Percentiles rank a stretch among this genome's conserved stretches.
Evolutionary conservation across 495 filamentous ascomycete genomes (phyloP).

Genomic region (Talaromyces stipitatus): DNA sequence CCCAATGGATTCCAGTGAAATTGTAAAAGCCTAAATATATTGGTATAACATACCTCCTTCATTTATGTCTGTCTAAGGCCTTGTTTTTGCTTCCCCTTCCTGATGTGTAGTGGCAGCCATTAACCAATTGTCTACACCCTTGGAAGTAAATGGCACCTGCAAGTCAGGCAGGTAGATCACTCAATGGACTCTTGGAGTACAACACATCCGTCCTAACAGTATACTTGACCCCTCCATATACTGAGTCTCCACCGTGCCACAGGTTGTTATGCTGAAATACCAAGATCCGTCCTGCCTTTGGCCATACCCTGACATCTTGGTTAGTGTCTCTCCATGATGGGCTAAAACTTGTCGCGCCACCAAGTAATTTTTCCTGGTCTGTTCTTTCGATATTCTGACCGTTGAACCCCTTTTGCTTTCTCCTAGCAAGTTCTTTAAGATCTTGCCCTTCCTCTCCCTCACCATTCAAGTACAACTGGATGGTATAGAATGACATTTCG

Average conservation of each 20-base stretch:
- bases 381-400: background rate
- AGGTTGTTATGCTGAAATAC: constrained; percentile 69
- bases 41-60: too few species aligned
- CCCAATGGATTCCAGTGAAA: too few species aligned
- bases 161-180: background rate
- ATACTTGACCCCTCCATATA: constrained; percentile 63
- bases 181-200: constrained; percentile 33
- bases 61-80: too few species aligned
- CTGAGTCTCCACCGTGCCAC: constrained; percentile 68
- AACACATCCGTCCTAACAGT: constrained; percentile 74
- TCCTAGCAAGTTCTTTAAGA: constrained; percentile 19
- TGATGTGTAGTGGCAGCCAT: too few species aligned
- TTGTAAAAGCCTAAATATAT: too few species aligned
- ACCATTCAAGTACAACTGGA: constrained; percentile 80
- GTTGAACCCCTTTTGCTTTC: constrained; percentile 4
- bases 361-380: constrained; percentile 19
- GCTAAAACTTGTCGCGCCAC: constrained; percentile 60
- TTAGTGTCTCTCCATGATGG: constrained; percentile 31
- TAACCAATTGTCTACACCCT: too few species aligned
- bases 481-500: constrained; percentile 61
- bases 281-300: constrained; percentile 62
- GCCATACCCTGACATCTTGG: constrained; percentile 53
- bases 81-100: too few species aligned
- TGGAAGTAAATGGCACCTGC: too few species aligned
- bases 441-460: constrained; percentile 38